Conservation (phyloP, 169 alveolate species). For the Eimeria nieschulzi region DNA sequence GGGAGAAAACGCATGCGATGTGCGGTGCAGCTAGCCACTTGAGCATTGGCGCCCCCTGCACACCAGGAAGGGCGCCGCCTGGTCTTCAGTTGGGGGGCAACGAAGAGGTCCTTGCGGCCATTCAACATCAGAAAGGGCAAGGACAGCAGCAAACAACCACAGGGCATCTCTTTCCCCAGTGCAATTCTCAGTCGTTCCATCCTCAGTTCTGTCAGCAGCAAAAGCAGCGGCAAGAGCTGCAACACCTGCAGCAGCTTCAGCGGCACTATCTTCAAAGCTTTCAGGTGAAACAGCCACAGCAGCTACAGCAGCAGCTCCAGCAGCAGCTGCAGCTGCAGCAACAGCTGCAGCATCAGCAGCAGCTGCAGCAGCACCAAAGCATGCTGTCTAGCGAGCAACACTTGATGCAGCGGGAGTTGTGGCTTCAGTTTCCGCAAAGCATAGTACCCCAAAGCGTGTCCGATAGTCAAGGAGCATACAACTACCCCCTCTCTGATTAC, state of each 20-base stretch:
- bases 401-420: conserved; percentile 4
- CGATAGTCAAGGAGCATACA: background rate
- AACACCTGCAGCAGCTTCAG: background rate
- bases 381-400: background rate
- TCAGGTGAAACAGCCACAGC: conserved; percentile 2
- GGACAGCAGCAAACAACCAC: background rate
- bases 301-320: background rate
- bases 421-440: background rate
- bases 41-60: background rate
- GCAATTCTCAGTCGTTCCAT: background rate
- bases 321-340: conserved; percentile 20
- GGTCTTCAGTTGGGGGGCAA: conserved; percentile 22
- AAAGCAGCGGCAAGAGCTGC: conserved; percentile 16
- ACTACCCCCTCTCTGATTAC: background rate
- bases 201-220: conserved; percentile 10
- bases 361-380: background rate
- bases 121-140: conserved; percentile 34
- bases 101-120: background rate
- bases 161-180: background rate
- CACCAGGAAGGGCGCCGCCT: background rate
- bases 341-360: background rate
- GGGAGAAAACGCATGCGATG: background rate
- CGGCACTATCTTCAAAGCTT: background rate
- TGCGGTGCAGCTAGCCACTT: conserved; percentile 21
- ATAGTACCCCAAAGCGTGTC: background rate